Evolutionary conservation across 1,139 yeast species (phyloP).

Genomic region (Diutina rugosa): DNA sequence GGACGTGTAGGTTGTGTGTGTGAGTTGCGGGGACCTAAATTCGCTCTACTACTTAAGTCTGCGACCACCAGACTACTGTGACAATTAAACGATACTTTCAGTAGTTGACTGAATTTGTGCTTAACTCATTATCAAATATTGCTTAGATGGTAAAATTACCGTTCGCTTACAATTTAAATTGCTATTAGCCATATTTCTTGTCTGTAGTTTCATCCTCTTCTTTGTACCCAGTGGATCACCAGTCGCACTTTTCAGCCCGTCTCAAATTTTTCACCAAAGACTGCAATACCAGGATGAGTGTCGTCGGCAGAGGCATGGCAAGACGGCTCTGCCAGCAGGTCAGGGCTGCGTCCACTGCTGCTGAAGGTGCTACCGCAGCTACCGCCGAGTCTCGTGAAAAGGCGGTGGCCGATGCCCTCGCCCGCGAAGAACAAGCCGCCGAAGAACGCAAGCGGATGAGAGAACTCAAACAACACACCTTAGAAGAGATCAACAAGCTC

Average conservation of each 20-base stretch:
- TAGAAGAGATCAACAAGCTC: slow-evolving; percentile 17
- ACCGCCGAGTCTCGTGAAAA: slow-evolving; percentile 14
- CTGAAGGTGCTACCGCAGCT: not conserved
- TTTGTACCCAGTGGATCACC: not conserved
- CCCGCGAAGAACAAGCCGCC: slow-evolving; percentile 29
- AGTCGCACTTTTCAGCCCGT: not conserved
- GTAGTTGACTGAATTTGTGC: too few species aligned
- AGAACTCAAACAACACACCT: slow-evolving; percentile 19
- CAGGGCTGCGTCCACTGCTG: not conserved
- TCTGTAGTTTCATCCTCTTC: too few species aligned
- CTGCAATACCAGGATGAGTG: not conserved
- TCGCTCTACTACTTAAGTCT: too few species aligned
- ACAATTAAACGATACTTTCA: too few species aligned
- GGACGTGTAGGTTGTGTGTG: too few species aligned
- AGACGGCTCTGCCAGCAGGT: not conserved
- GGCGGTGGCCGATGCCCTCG: slow-evolving; percentile 32
- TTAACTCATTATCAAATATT: too few species aligned
- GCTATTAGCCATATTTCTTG: too few species aligned
- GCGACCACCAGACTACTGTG: too few species aligned
- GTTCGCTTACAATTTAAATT: too few species aligned
- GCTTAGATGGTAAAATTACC: too few species aligned
- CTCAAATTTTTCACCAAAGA: not conserved
- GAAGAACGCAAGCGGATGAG: slow-evolving; percentile 23
- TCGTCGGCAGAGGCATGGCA: not conserved
- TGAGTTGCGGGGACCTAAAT: too few species aligned